These are phyloP conservation scores for Dentipellis fragilis DNA, from an alignment of 768 basidiomycete species.

Conservation along the genomic window DNA sequence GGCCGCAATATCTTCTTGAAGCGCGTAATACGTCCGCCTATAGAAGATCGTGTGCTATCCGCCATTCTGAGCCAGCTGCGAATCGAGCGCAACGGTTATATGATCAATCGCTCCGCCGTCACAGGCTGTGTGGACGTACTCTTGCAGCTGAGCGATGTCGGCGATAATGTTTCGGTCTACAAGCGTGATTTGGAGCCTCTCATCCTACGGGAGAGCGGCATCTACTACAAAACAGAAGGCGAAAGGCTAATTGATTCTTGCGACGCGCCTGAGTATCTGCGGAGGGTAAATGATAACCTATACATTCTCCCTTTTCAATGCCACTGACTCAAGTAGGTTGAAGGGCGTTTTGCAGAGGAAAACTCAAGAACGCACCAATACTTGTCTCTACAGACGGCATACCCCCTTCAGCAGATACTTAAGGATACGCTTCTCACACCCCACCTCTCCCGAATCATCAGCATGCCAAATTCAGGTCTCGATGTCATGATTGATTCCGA, in stretches of 20 bases:
- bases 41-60: slow-evolving; percentile 70
- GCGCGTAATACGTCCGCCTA: slow-evolving; percentile 70
- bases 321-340: slow-evolving; percentile 42
- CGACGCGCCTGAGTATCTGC: slow-evolving; percentile 76
- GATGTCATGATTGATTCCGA: slow-evolving; percentile 80
- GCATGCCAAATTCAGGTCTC: slow-evolving; percentile 76
- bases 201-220: slow-evolving; percentile 65
- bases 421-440: slow-evolving; percentile 68
- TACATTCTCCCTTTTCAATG: too few species aligned
- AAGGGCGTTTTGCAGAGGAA: slow-evolving; percentile 74
- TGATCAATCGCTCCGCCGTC: slow-evolving; percentile 84
- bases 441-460: slow-evolving; percentile 66
- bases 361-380: slow-evolving; percentile 80
- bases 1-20: slow-evolving; percentile 78
- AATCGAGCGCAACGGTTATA: slow-evolving; percentile 85
- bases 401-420: slow-evolving; percentile 63
- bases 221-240: slow-evolving; percentile 75
- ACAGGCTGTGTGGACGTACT: slow-evolving; percentile 85
- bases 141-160: slow-evolving; percentile 48
- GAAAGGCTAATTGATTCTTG: slow-evolving; percentile 57
- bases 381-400: slow-evolving; percentile 63
- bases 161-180: slow-evolving; percentile 56
- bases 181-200: slow-evolving; percentile 75
- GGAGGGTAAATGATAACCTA: slow-evolving; percentile 36
- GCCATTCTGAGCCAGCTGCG: slow-evolving; percentile 84